Percentiles rank a stretch among this genome's conserved stretches.
These are phyloP conservation scores for Amylocarpus encephaloides DNA, from an alignment of 2,329 filamentous ascomycete genomes.

Conservation along the genomic window DNA sequence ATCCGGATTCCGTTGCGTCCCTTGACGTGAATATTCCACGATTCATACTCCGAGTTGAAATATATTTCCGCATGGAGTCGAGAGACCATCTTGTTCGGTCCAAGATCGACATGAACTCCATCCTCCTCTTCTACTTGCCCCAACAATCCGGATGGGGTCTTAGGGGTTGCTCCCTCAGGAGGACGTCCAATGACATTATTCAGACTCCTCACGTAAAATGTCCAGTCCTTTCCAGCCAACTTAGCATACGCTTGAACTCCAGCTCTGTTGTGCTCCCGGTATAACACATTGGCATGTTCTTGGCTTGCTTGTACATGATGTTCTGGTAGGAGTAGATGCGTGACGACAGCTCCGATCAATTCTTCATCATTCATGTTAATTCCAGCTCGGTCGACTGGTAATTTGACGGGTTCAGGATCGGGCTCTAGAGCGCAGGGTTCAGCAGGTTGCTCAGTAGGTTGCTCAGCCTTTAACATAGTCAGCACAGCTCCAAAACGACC, in stretches of 20 bases:
- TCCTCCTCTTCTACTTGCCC: constrained; percentile 8
- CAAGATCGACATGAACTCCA: constrained; percentile 76
- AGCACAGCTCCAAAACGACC: constrained; percentile 4
- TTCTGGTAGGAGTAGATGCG: constrained; percentile 25
- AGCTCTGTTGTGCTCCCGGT: constrained; percentile 51
- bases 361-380: constrained; percentile 44
- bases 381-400: constrained; percentile 37
- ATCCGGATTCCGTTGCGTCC: constrained; percentile 88
- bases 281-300: constrained; percentile 58
- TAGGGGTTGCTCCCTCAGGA: constrained; percentile 43
- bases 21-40: constrained; percentile 81
- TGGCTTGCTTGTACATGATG: constrained; percentile 51
- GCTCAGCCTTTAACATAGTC: constrained; percentile 6
- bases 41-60: constrained; percentile 61
- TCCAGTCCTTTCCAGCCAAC: constrained; percentile 76
- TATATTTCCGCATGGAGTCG: constrained; percentile 69
- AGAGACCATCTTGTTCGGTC: constrained; percentile 75
- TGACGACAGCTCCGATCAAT: constrained; percentile 27
- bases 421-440: constrained; percentile 29
- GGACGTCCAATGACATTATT: constrained; percentile 69
- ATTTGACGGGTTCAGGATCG: constrained; percentile 18
- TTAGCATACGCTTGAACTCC: constrained; percentile 73
- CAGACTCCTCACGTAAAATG: constrained; percentile 74
- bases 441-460: constrained; percentile 34
- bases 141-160: neutral